These are phyloP conservation scores for Saccharomycopsis fibuligera DNA, from an alignment of 805 yeast species.

Conservation along the genomic window DNA sequence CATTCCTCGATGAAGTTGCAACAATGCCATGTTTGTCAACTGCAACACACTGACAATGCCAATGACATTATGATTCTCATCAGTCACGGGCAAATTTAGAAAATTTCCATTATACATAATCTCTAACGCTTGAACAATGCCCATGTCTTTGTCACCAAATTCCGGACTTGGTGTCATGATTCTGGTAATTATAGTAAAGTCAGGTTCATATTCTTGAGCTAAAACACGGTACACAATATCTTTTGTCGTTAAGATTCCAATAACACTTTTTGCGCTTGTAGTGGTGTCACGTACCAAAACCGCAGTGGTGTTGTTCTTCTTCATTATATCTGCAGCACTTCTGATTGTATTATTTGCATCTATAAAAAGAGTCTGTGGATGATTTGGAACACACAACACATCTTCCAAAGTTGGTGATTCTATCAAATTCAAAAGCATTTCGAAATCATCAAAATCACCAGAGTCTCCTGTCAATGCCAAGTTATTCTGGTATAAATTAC, in stretches of 20 bases:
- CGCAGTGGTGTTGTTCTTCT: constrained; percentile 35
- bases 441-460: constrained; percentile 29
- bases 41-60: constrained; percentile 41
- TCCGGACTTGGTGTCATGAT: constrained; percentile 42
- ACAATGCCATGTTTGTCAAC: constrained; percentile 35
- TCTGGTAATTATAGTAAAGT: constrained; percentile 33
- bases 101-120: constrained; percentile 43
- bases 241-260: constrained; percentile 42
- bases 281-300: constrained; percentile 34
- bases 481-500: constrained; percentile 16
- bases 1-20: constrained; percentile 29
- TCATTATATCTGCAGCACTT: constrained; percentile 36
- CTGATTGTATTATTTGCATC: constrained; percentile 33
- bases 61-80: constrained; percentile 27
- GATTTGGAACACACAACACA: constrained; percentile 26
- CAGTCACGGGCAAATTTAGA: constrained; percentile 37
- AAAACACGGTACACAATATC: constrained; percentile 39
- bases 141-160: constrained; percentile 34
- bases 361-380: constrained; percentile 30
- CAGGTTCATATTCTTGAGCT: constrained; percentile 31
- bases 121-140: constrained; percentile 38
- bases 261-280: constrained; percentile 29
- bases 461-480: constrained; percentile 16
- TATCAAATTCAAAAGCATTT: constrained; percentile 33
- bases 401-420: constrained; percentile 35